Base-by-base conservation (phyloP, 2,329 filamentous ascomycete species). In the Ascochyta koolunga region DNA sequence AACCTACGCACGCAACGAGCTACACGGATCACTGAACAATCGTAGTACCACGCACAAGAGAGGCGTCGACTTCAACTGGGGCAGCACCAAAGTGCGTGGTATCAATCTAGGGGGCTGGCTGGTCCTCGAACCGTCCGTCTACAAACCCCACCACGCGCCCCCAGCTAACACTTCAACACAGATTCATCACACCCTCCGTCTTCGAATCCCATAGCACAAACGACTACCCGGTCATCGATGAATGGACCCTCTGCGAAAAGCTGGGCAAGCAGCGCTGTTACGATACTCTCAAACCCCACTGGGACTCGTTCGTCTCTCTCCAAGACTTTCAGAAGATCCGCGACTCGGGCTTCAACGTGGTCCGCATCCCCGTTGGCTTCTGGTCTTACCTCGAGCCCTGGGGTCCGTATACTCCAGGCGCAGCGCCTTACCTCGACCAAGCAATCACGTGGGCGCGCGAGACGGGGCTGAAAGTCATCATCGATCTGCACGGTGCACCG, bases 361-460 rank as follows among this genome's bases (percentile, higher is more conserved):
- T 86, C 3, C 77, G 83, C 11, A 82, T 86, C 31, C 83, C 83
- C 1, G 76, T 86, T 44, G 83, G 83, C 9, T 86, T 82, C 66
- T 86, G 84, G 84, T 53, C 52, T 21, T 59, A 56, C 32, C 72
- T 80, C 36, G 62, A 68, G 13, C 48, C 61, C 3, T 74, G 77
- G 39, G 76, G 76, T 25, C 77, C 82, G 5, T 86, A 84, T 61
- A 76, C 78, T 0, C 71, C 74, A 60, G 82, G 82, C 5, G 78
- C 81, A 3, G 80, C 81, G 4, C 69, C 73, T 0, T 86, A 85
- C 59, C 73, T 86, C 4, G 82, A 85, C 54, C 70, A 75, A 22
- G 83, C 82, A 13, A 80, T 86, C 43, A 78, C 78, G 21, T 86
- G 83, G 83, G 83, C 83, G 2, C 67, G 81, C 29, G 70, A 76